These are phyloP conservation scores for Penicillium lividum DNA, from an alignment of 495 filamentous ascomycete species.

Conservation along the genomic window DNA sequence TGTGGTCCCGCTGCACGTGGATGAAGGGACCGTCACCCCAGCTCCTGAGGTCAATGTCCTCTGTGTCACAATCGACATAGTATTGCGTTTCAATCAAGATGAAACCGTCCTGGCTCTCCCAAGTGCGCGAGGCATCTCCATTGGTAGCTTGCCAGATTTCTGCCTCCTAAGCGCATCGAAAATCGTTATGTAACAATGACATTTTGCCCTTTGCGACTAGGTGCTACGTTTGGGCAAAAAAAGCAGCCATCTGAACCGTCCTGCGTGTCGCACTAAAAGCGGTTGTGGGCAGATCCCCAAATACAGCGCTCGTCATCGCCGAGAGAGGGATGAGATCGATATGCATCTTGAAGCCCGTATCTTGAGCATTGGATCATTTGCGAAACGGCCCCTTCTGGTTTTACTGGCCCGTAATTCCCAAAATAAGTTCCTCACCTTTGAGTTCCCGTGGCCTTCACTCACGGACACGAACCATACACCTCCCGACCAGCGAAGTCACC, in stretches of 20 bases:
- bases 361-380: constrained; percentile 5
- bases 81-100: too few species aligned
- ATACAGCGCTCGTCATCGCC: constrained; percentile 1
- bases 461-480: too few species aligned
- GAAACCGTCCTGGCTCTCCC: not conserved
- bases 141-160: constrained; percentile 1
- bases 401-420: not conserved
- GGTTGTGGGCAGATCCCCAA: not conserved
- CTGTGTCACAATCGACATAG: not conserved
- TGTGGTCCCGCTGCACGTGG: not conserved
- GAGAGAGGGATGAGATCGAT: not conserved
- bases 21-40: not conserved
- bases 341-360: not conserved
- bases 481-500: not conserved
- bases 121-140: constrained; percentile 2
- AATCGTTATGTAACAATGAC: not conserved
- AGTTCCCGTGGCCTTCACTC: too few species aligned
- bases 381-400: not conserved
- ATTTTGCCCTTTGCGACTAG: not conserved
- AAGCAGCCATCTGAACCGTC: not conserved
- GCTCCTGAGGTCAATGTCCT: not conserved
- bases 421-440: constrained; percentile 5
- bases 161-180: not conserved
- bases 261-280: not conserved
- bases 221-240: not conserved